These are phyloP conservation scores for Geotrichum histeridarum DNA, from an alignment of 1,139 yeast genomes.

Conservation along the genomic window DNA sequence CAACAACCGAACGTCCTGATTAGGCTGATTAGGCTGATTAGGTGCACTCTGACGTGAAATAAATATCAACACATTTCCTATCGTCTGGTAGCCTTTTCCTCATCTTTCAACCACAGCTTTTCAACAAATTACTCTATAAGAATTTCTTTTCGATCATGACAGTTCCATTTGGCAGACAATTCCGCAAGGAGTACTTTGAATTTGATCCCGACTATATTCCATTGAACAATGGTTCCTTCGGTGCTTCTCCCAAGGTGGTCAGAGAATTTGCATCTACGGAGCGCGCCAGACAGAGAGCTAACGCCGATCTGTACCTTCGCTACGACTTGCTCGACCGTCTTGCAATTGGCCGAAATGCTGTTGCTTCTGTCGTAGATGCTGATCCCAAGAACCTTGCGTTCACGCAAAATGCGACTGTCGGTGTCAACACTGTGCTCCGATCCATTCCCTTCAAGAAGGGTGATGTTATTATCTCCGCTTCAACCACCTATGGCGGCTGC, in stretches of 20 bases:
- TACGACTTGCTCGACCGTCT: constrained; percentile 32
- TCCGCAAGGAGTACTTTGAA: constrained; percentile 47
- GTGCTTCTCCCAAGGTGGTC: constrained; percentile 26
- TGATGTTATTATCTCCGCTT: constrained; percentile 50
- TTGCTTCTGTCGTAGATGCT: constrained; percentile 44
- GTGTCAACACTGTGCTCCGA: constrained; percentile 55
- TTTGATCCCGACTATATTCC: constrained; percentile 25
- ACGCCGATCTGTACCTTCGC: constrained; percentile 44
- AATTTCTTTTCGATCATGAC: neutral
- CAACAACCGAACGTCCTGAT: too few species aligned
- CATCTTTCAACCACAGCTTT: too few species aligned
- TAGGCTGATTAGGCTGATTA: too few species aligned
- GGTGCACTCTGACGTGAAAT: too few species aligned
- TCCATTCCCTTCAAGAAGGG: constrained; percentile 49
- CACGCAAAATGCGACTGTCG: constrained; percentile 57
- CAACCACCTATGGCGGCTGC: constrained; percentile 56
- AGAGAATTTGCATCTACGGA: constrained; percentile 21
- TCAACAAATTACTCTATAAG: too few species aligned
- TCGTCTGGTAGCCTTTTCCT: too few species aligned
- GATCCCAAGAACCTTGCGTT: constrained; percentile 47
- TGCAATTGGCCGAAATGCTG: constrained; percentile 33
- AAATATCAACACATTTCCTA: too few species aligned
- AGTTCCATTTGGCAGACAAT: constrained; percentile 48
- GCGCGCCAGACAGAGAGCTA: constrained; percentile 33
- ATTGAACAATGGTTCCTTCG: constrained; percentile 31